Evolutionary conservation across 2,329 filamentous ascomycete genomes (phyloP).

Genomic region (Penicillium sp.): DNA sequence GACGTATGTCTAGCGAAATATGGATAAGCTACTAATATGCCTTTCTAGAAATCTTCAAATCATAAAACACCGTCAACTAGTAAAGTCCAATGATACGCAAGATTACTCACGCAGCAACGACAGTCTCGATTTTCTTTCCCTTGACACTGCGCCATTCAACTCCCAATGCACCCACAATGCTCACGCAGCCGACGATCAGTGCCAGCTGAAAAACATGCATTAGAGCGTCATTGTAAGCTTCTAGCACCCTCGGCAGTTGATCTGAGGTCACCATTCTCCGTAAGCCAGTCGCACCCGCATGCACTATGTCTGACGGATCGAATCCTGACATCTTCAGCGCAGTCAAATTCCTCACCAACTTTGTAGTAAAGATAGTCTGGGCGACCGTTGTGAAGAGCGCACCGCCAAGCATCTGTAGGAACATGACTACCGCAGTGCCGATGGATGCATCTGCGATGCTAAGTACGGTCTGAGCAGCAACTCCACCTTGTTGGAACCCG

Average conservation of each 20-base stretch:
- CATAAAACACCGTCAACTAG: background rate
- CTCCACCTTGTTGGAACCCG: background rate
- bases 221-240: background rate
- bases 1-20: too few species aligned
- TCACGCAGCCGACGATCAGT: background rate
- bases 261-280: background rate
- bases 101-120: background rate
- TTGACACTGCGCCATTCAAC: background rate
- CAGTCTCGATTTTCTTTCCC: background rate
- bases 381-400: background rate
- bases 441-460: background rate
- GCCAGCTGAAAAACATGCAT: background rate
- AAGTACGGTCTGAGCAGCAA: background rate
- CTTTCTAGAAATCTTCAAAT: background rate
- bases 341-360: background rate
- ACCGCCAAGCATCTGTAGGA: background rate
- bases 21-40: too few species aligned
- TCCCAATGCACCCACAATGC: background rate
- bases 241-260: background rate
- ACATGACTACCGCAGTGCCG: background rate
- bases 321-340: background rate
- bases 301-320: background rate
- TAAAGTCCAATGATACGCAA: background rate
- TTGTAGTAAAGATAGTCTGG: background rate
- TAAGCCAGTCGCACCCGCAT: background rate